Evolutionary conservation across 208 protist genomes (phyloP).

Genomic region (Leishmania lainsoni): DNA sequence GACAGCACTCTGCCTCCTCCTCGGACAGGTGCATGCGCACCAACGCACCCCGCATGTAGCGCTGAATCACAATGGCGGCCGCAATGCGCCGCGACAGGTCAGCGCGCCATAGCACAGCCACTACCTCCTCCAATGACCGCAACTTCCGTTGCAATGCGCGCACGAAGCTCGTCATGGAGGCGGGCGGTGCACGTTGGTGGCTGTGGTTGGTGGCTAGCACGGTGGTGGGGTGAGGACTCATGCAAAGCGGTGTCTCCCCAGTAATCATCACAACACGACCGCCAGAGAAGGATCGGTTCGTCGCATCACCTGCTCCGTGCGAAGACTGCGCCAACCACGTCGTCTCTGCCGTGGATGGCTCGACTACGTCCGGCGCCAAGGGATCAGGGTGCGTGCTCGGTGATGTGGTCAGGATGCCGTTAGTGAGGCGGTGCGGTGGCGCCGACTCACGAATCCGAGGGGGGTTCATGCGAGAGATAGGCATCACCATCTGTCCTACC

Average conservation of each 20-base stretch:
- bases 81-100: constrained; percentile 58
- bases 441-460: neutral
- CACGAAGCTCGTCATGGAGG: constrained; percentile 41
- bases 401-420: neutral
- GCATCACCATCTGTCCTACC: constrained; percentile 4
- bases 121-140: constrained; percentile 55
- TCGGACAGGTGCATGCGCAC: constrained; percentile 47
- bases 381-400: neutral
- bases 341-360: neutral
- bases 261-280: constrained; percentile 18
- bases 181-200: constrained; percentile 10
- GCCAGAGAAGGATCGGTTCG: neutral
- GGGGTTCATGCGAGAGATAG: constrained; percentile 17
- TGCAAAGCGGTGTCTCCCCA: neutral
- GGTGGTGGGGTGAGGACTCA: neutral
- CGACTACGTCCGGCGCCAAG: neutral
- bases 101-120: constrained; percentile 70
- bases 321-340: neutral
- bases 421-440: neutral
- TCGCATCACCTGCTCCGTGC: neutral
- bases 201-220: constrained; percentile 14
- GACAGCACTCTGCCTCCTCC: constrained; percentile 32
- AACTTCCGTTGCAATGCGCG: constrained; percentile 80
- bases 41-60: constrained; percentile 52
- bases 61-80: constrained; percentile 69